Evolutionary conservation across 2,329 filamentous ascomycete species (phyloP).

Genomic region (Ceratocystis alfenasii): DNA sequence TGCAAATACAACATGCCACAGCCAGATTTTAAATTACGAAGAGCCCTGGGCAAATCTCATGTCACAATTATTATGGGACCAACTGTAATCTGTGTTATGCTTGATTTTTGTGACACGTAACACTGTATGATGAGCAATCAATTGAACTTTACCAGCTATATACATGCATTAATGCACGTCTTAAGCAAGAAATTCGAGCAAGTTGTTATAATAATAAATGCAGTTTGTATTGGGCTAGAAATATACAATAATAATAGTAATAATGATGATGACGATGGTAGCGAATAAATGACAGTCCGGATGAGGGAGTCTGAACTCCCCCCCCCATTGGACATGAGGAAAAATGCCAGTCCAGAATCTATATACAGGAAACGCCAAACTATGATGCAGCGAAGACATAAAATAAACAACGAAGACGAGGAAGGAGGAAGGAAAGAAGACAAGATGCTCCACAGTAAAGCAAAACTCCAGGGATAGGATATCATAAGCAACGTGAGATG

Average conservation of each 20-base stretch:
- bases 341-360: conserved; percentile 4
- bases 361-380: conserved; percentile 17
- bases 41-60: no score
- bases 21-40: no score
- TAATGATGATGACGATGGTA: background rate
- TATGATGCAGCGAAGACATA: conserved; percentile 1
- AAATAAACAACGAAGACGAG: conserved; percentile 8
- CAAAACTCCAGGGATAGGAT: conserved; percentile 10
- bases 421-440: background rate
- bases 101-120: no score
- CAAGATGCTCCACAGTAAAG: background rate
- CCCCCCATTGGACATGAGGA: background rate
- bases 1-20: no score
- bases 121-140: no score
- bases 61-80: no score
- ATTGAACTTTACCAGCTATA: no score
- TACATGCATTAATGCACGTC: no score
- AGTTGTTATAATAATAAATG: background rate
- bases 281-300: background rate
- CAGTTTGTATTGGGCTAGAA: background rate
- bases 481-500: conserved; percentile 19
- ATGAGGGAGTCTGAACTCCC: conserved; percentile 6
- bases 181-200: no score
- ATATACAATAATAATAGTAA: background rate
- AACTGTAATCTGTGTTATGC: no score